Base-by-base conservation (phyloP, 75 land plant genomes). In the Sequoia sempervirens region DNA sequence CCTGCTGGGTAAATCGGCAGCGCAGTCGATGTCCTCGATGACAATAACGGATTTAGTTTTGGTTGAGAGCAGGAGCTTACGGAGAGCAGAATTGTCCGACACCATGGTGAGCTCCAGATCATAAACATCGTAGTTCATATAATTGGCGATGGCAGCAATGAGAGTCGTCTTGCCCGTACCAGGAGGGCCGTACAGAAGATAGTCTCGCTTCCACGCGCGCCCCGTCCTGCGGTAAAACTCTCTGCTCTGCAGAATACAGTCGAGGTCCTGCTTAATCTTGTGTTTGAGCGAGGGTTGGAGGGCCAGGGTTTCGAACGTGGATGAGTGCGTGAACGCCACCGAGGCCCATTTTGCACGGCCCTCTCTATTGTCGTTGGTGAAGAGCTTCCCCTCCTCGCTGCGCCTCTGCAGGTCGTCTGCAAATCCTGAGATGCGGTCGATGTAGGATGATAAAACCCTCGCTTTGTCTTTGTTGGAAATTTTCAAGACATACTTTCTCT, bases 121-220 rank as follows among this genome's bases (percentile, higher is more conserved):
- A 80, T 91, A 93, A 18, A 93, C 83, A 74, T 90, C 91, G 52
- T 88, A 91, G 54, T 86, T 87, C 38, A 90, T 81, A 84, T 85
- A 84, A 52, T 93, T 93, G n/a, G 93, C 87, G 79, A 93, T 93
- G 83, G 94, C 94, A 15, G 88, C 91, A 58, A 93, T 85, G 91
- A 93, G 84, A 41, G 87, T 89, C n/a, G 91, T 90, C 75, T 93
- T 93, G 4, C 94, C 94, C 2, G 94, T 93, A 0, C 93, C 94
- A 50, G 94, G 93, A 5, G 94, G 94, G 18, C 95, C 95, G 81
- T 90, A 90, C 46, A 93, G 86, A 82, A 93, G 81, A 72, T 93
- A 93, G 15, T 93, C 95, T 9, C 95, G 72, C 80, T 91, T 93
- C 95, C 93, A 91, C 13, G 91, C 91, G 37, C 87, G 87, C 53